Percentiles rank a stretch among this genome's conserved stretches.
These are phyloP conservation scores for Pichia nanzhaoensis DNA, from an alignment of 805 yeast species.

Conservation along the genomic window DNA sequence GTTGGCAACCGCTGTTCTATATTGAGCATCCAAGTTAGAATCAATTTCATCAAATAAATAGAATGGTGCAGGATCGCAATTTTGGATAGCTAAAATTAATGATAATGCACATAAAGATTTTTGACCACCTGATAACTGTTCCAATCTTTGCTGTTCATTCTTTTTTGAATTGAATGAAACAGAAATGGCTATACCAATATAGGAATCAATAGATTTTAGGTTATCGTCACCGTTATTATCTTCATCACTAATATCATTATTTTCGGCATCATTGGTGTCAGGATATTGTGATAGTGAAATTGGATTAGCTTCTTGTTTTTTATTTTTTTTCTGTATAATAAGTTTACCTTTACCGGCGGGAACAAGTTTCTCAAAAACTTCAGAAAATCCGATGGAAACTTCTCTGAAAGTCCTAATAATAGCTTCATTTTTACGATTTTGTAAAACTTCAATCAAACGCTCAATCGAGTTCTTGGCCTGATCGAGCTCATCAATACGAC, in stretches of 20 bases:
- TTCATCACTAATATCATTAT: slow-evolving; percentile 17
- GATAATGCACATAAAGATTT: slow-evolving; percentile 96
- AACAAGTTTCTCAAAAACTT: slow-evolving; percentile 72
- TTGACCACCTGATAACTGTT: slow-evolving; percentile 95
- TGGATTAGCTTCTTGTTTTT: slow-evolving; percentile 4
- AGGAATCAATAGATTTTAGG: slow-evolving; percentile 40
- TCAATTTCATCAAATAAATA: slow-evolving; percentile 95
- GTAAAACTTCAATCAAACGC: slow-evolving; percentile 59
- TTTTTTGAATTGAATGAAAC: slow-evolving; percentile 84
- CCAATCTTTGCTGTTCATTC: slow-evolving; percentile 81
- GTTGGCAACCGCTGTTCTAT: slow-evolving; percentile 78
- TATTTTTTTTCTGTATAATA: slow-evolving; percentile 47
- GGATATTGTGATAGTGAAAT: slow-evolving; percentile 16
- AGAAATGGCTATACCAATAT: slow-evolving; percentile 74
- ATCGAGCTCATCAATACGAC: slow-evolving; percentile 62
- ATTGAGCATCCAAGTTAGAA: slow-evolving; percentile 90
- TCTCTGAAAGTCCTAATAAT: slow-evolving; percentile 70
- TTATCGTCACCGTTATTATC: slow-evolving; percentile 16
- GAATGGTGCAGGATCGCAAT: slow-evolving; percentile 95
- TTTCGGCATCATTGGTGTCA: slow-evolving; percentile 6
- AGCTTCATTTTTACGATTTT: slow-evolving; percentile 75
- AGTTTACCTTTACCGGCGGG: slow-evolving; percentile 77
- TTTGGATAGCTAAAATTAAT: slow-evolving; percentile 86
- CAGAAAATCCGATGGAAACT: slow-evolving; percentile 66
- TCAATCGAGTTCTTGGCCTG: slow-evolving; percentile 68